These are phyloP conservation scores for Penicillium sp. DNA, from an alignment of 2,329 filamentous ascomycete genomes.

Conservation along the genomic window DNA sequence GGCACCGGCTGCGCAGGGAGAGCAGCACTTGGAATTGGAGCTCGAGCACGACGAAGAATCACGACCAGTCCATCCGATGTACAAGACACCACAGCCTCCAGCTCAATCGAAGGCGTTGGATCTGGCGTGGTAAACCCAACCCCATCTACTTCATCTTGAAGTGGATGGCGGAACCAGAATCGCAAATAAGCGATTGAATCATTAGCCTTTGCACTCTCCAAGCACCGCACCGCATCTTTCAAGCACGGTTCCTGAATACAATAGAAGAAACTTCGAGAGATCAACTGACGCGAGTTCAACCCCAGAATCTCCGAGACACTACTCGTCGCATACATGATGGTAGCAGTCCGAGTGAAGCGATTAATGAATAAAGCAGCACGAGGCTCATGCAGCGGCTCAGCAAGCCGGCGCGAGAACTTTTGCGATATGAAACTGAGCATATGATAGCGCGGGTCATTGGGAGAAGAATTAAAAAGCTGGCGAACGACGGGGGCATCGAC, in stretches of 20 bases:
- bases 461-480: conserved; percentile 72
- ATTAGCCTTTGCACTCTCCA: conserved; percentile 82
- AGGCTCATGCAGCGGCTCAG: conserved; percentile 63
- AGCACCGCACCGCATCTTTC: conserved; percentile 66
- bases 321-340: conserved; percentile 80
- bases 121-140: not conserved
- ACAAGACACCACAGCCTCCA: conserved; percentile 87
- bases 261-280: conserved; percentile 77
- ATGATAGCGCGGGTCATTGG: conserved; percentile 77
- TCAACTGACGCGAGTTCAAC: conserved; percentile 61
- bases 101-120: conserved; percentile 49
- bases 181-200: conserved; percentile 86
- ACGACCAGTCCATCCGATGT: conserved; percentile 84
- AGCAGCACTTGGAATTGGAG: conserved; percentile 51
- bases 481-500: conserved; percentile 71
- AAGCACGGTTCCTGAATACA: conserved; percentile 71
- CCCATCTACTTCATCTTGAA: conserved; percentile 43
- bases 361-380: conserved; percentile 80
- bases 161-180: conserved; percentile 75
- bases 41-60: conserved; percentile 66
- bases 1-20: conserved; percentile 39
- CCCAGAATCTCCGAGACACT: conserved; percentile 71
- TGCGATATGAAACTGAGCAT: conserved; percentile 80
- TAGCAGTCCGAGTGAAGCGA: conserved; percentile 73
- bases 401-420: conserved; percentile 57